Percentiles rank a stretch among this genome's conserved stretches.
phyloP scores from a whole-genome alignment of 2,329 filamentous ascomycete genomes.

The Colletotrichum coccodes region DNA sequence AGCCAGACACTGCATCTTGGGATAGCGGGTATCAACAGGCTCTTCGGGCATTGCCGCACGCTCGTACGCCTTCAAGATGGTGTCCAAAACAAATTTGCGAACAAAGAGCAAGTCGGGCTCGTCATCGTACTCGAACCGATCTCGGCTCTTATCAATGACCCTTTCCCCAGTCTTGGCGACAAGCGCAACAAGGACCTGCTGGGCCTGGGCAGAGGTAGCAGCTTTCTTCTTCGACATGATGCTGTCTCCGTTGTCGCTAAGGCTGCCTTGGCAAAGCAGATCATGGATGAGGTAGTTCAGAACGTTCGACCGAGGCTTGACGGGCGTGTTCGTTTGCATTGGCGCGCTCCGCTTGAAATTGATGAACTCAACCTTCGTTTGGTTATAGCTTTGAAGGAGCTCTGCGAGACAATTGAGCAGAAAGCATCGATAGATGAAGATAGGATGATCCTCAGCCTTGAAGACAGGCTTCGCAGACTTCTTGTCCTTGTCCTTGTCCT shows the following conservation, averaged over 20 bases:
- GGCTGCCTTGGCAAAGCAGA: conserved; percentile 70
- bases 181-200: conserved; percentile 85
- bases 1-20: conserved; percentile 85
- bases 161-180: conserved; percentile 89
- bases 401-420: conserved; percentile 92
- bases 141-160: conserved; percentile 64
- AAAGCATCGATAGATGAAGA: conserved; percentile 97
- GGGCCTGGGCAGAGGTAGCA: conserved; percentile 86
- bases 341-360: conserved; percentile 96
- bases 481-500: conserved; percentile 58
- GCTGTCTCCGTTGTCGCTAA: conserved; percentile 77
- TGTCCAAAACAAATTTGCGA: conserved; percentile 93
- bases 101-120: conserved; percentile 90
- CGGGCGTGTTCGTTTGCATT: conserved; percentile 84
- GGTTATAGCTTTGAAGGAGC: conserved; percentile 89
- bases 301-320: conserved; percentile 91
- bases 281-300: conserved; percentile 93
- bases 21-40: conserved; percentile 85
- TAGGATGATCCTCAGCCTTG: conserved; percentile 92
- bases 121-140: conserved; percentile 75
- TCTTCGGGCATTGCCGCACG: conserved; percentile 85
- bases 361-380: conserved; percentile 98
- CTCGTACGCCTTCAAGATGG: conserved; percentile 90
- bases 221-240: conserved; percentile 84
- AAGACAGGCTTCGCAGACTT: conserved; percentile 79